A percentile compares a stretch with the other conserved stretches of the same genome.
These are phyloP conservation scores for Plasmodium vinckei DNA, from an alignment of 169 alveolate genomes.

Conservation along the genomic window DNA sequence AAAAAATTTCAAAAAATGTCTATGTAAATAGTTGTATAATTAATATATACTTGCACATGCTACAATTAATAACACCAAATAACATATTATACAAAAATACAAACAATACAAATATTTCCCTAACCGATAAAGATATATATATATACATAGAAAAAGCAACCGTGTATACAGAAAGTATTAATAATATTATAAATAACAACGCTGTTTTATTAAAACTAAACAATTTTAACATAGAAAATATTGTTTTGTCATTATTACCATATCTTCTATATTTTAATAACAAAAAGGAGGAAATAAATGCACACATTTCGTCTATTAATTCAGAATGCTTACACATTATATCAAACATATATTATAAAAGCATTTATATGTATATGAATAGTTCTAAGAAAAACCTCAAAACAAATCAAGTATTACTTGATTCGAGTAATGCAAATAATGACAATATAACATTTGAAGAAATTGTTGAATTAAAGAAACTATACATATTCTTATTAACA, in stretches of 20 bases:
- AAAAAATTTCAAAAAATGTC: conserved; percentile 65
- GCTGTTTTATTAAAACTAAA: conserved; percentile 58
- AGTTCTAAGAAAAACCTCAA: conserved; percentile 6
- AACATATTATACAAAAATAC: conserved; percentile 73
- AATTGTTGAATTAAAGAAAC: conserved; percentile 61
- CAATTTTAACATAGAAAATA: conserved; percentile 76
- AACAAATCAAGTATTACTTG: not conserved
- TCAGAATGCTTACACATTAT: conserved; percentile 76
- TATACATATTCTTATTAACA: conserved; percentile 61
- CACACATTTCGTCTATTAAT: conserved; percentile 74
- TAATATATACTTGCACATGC: conserved; percentile 69
- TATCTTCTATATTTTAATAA: conserved; percentile 65
- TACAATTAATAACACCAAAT: conserved; percentile 70
- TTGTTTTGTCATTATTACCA: conserved; percentile 65
- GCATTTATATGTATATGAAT: conserved; percentile 75
- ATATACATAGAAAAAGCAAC: conserved; percentile 76
- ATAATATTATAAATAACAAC: conserved; percentile 70
- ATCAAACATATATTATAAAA: conserved; percentile 76
- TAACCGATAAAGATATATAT: conserved; percentile 74
- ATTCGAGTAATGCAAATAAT: not conserved
- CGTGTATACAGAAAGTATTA: conserved; percentile 76
- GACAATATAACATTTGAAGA: conserved; percentile 25
- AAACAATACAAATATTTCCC: conserved; percentile 64
- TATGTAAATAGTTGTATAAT: conserved; percentile 74
- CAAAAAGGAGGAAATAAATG: conserved; percentile 75